Percentiles rank a stretch among this genome's conserved stretches.
phyloP scores from a whole-genome alignment of 805 yeast genomes.

The Saccharomycopsis sp. region DNA sequence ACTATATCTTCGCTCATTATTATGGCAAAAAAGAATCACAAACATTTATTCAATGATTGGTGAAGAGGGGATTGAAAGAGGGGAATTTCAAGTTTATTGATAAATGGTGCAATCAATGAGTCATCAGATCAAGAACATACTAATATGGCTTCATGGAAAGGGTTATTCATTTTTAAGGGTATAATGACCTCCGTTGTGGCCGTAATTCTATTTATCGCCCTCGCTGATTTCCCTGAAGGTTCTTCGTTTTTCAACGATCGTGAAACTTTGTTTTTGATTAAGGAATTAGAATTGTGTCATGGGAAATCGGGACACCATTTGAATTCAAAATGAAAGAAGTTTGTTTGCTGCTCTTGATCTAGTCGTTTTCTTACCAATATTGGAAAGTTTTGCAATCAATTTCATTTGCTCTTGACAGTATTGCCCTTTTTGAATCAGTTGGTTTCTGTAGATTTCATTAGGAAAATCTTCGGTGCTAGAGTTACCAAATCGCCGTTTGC shows the following conservation, averaged over 20 bases:
- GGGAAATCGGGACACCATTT: slow-evolving; percentile 44
- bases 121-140: slow-evolving; percentile 28
- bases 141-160: slow-evolving; percentile 48
- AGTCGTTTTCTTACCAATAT: slow-evolving; percentile 12
- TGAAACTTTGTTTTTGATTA: slow-evolving; percentile 49
- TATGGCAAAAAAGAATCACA: slow-evolving; percentile 62
- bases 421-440: slow-evolving; percentile 21
- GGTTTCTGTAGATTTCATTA: slow-evolving; percentile 42
- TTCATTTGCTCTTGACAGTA: slow-evolving; percentile 14
- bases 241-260: slow-evolving; percentile 43
- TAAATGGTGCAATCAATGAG: slow-evolving; percentile 24
- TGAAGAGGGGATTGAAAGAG: slow-evolving; percentile 72
- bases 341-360: slow-evolving; percentile 32
- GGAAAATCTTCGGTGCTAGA: slow-evolving; percentile 5
- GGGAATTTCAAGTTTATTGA: slow-evolving; percentile 36
- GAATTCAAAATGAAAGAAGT: slow-evolving; percentile 40
- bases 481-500: slow-evolving; percentile 11
- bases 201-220: slow-evolving; percentile 35
- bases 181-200: slow-evolving; percentile 27
- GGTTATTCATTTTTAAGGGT: slow-evolving; percentile 47
- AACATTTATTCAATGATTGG: slow-evolving; percentile 58
- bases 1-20: slow-evolving; percentile 60
- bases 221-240: slow-evolving; percentile 72
- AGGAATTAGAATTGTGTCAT: slow-evolving; percentile 49
- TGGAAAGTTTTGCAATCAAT: slow-evolving; percentile 31